Evolutionary conservation across 225 moss, liverwort and hornwort genomes (phyloP).

Genomic region (Physcomitrellopsis africana): DNA sequence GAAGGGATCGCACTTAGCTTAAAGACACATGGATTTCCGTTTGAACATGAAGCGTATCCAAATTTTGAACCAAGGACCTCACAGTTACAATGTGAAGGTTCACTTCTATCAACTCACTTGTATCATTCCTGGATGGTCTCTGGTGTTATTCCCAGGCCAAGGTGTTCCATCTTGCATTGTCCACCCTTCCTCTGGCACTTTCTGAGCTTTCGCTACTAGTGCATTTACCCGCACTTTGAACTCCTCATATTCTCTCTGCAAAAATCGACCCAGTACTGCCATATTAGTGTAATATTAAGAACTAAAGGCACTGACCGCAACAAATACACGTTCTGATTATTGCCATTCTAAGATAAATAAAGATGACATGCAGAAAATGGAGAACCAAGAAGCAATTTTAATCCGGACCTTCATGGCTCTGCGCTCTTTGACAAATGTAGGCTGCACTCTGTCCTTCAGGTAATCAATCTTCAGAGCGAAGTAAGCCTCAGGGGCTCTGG

Average conservation of each 20-base stretch:
- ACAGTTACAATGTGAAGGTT: too few relatives aligned
- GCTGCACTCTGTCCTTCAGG: conserved; percentile 79
- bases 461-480: conserved; percentile 83
- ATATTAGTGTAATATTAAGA: conserved; percentile 1
- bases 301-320: not conserved
- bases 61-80: too few relatives aligned
- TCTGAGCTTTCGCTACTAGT: conserved; percentile 72
- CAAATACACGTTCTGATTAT: not conserved
- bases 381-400: not conserved
- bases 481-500: conserved; percentile 79
- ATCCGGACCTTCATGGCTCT: conserved; percentile 75
- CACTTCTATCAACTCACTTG: conserved; percentile 45
- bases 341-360: not conserved
- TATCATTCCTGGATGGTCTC: conserved; percentile 84
- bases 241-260: conserved; percentile 81
- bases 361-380: conserved; percentile 1
- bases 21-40: not conserved
- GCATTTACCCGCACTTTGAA: conserved; percentile 79
- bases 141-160: conserved; percentile 79
- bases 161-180: conserved; percentile 83
- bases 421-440: conserved; percentile 82
- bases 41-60: not conserved
- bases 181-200: conserved; percentile 75
- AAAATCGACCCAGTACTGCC: not conserved
- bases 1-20: not conserved